Conservation (phyloP, 1,139 yeast genomes). For the Candida sp. region DNA sequence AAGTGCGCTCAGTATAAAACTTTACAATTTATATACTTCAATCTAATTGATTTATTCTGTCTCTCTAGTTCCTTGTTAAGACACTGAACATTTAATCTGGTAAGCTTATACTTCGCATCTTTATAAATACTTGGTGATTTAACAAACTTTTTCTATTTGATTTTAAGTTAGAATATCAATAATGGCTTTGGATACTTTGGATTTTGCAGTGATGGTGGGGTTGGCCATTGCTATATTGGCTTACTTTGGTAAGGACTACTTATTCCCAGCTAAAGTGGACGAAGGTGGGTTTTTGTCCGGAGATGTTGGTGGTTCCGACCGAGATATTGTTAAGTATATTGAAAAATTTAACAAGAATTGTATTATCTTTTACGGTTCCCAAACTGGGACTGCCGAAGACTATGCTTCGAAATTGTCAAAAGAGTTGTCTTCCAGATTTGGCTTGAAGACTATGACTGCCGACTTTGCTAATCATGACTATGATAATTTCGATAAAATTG, state of each 20-base stretch:
- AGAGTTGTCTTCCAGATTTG: slow-evolving; percentile 81
- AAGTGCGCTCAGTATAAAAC: too few relatives aligned
- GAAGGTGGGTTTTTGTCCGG: slow-evolving; percentile 25
- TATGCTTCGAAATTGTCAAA: slow-evolving; percentile 88
- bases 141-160: too few relatives aligned
- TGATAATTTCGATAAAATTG: slow-evolving; percentile 61
- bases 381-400: slow-evolving; percentile 99
- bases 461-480: slow-evolving; percentile 85
- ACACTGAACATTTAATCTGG: too few relatives aligned
- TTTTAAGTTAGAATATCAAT: too few relatives aligned
- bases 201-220: slow-evolving; percentile 63
- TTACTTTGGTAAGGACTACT: slow-evolving; percentile 68
- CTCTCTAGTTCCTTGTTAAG: too few relatives aligned
- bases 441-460: slow-evolving; percentile 79
- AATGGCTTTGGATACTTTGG: slow-evolving; percentile 65
- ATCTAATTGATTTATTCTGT: too few relatives aligned
- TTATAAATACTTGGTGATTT: too few relatives aligned
- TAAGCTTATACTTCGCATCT: too few relatives aligned
- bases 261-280: slow-evolving; percentile 18
- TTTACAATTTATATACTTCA: too few relatives aligned
- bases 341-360: slow-evolving; percentile 67
- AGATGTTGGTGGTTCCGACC: slow-evolving; percentile 33
- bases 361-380: slow-evolving; percentile 88
- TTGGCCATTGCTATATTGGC: slow-evolving; percentile 61
- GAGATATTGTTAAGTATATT: slow-evolving; percentile 66